Conservation (phyloP, 352 stramenopile species). For the Globisporangium canariense region DNA sequence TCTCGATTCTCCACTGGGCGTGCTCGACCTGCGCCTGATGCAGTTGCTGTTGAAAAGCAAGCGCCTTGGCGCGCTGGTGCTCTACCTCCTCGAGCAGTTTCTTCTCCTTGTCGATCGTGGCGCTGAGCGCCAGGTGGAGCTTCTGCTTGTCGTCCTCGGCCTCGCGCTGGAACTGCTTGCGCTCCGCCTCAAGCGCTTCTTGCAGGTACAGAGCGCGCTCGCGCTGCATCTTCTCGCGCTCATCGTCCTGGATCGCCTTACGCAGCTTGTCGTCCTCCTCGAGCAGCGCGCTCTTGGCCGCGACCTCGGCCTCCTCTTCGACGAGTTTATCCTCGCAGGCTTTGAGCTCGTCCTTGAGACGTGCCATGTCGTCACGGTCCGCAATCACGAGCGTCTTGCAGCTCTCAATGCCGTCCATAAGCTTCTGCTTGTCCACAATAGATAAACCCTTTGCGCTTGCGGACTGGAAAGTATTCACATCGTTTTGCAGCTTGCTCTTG, state of each 20-base stretch:
- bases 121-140: slow-evolving; percentile 40
- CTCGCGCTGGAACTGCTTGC: slow-evolving; percentile 46
- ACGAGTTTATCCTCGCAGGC: slow-evolving; percentile 59
- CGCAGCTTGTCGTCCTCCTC: slow-evolving; percentile 77
- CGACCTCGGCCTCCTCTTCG: slow-evolving; percentile 70
- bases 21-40: slow-evolving; percentile 55
- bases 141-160: slow-evolving; percentile 59
- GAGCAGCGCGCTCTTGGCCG: slow-evolving; percentile 66
- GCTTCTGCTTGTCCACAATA: slow-evolving; percentile 40
- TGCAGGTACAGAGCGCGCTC: slow-evolving; percentile 65
- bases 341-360: slow-evolving; percentile 63
- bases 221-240: slow-evolving; percentile 79
- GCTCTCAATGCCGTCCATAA: slow-evolving; percentile 63
- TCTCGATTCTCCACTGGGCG: slow-evolving; percentile 48
- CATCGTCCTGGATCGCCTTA: slow-evolving; percentile 73
- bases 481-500: slow-evolving; percentile 66
- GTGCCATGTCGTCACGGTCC: slow-evolving; percentile 53
- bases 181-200: slow-evolving; percentile 60
- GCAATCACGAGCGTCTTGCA: slow-evolving; percentile 54
- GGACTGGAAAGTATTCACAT: slow-evolving; percentile 80
- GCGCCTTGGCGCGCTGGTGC: slow-evolving; percentile 39
- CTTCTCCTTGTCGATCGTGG: slow-evolving; percentile 74
- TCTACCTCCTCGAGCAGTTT: slow-evolving; percentile 75
- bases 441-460: slow-evolving; percentile 26
- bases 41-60: slow-evolving; percentile 59